These are phyloP conservation scores for Nemania sp. DNA, from an alignment of 2,329 filamentous ascomycete genomes.

Conservation along the genomic window DNA sequence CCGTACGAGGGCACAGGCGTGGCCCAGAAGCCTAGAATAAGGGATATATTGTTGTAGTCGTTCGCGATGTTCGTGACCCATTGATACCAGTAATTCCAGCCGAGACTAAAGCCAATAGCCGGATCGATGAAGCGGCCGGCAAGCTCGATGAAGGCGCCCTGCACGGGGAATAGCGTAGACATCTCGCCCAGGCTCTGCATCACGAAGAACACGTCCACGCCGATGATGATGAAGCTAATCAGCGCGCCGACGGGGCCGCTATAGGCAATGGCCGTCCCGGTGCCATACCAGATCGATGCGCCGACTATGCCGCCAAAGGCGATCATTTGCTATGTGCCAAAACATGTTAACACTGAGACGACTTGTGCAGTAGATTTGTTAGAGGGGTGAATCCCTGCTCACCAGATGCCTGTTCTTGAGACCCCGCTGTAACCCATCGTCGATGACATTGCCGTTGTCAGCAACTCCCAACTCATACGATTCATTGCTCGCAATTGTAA, in stretches of 20 bases:
- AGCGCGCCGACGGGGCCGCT: slow-evolving; percentile 39
- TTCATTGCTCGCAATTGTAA: neutral
- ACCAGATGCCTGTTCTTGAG: slow-evolving; percentile 37
- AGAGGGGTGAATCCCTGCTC: slow-evolving; percentile 1
- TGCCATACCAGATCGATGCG: slow-evolving; percentile 37
- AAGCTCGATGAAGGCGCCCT: slow-evolving; percentile 56
- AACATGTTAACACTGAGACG: too few relatives aligned
- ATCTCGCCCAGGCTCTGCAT: slow-evolving; percentile 61
- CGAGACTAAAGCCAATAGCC: slow-evolving; percentile 50
- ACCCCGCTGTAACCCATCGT: slow-evolving; percentile 36
- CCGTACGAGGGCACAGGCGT: slow-evolving; percentile 48
- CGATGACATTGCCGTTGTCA: slow-evolving; percentile 34
- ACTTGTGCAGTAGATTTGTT: too few relatives aligned
- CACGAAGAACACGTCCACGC: slow-evolving; percentile 40
- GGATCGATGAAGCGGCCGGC: slow-evolving; percentile 55
- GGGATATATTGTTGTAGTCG: slow-evolving; percentile 50
- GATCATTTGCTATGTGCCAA: slow-evolving; percentile 39
- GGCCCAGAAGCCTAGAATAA: slow-evolving; percentile 50
- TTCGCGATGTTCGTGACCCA: slow-evolving; percentile 49
- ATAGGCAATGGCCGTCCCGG: slow-evolving; percentile 38
- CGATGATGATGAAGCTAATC: slow-evolving; percentile 40
- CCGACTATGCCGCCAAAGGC: slow-evolving; percentile 37
- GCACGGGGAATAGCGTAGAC: slow-evolving; percentile 56
- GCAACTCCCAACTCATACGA: slow-evolving; percentile 16
- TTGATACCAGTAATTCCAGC: slow-evolving; percentile 54